phyloP scores from a whole-genome alignment of 2,329 filamentous ascomycete species.

The Epicoccum sorghinum region DNA sequence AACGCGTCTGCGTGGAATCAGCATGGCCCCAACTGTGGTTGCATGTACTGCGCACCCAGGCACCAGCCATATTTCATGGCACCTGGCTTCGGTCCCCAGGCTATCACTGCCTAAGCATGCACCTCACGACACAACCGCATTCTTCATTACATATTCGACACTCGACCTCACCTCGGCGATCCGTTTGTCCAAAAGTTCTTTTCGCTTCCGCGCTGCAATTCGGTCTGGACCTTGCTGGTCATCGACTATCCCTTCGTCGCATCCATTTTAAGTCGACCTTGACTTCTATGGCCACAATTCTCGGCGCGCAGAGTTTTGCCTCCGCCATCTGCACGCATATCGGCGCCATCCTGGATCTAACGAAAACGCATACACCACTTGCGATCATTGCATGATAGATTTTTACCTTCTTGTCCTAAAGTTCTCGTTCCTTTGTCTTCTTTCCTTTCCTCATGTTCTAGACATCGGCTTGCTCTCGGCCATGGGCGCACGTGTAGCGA shows the following conservation, averaged over 20 bases:
- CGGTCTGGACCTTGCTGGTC: slow-evolving; percentile 20
- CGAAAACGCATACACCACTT: slow-evolving; percentile 43
- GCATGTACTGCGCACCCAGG: slow-evolving; percentile 46
- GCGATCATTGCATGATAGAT: slow-evolving; percentile 50
- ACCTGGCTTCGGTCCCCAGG: slow-evolving; percentile 46
- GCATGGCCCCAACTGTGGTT: slow-evolving; percentile 46
- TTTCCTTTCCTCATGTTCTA: slow-evolving; percentile 40
- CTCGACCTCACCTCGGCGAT: slow-evolving; percentile 33
- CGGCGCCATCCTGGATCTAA: slow-evolving; percentile 44
- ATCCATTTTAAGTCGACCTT: slow-evolving; percentile 28
- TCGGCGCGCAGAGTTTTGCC: slow-evolving; percentile 34
- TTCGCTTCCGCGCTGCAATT: slow-evolving; percentile 25
- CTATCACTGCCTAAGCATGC: slow-evolving; percentile 40
- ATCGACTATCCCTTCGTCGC: slow-evolving; percentile 28
- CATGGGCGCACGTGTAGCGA: slow-evolving; percentile 41
- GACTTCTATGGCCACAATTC: slow-evolving; percentile 20
- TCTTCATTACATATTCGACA: slow-evolving; percentile 36
- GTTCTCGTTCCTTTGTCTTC: slow-evolving; percentile 24
- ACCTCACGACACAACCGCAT: slow-evolving; percentile 5
- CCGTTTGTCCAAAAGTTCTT: slow-evolving; percentile 43
- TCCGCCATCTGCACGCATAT: slow-evolving; percentile 46
- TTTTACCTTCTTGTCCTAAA: slow-evolving; percentile 24
- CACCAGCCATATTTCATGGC: slow-evolving; percentile 49
- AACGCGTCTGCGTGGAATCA: slow-evolving; percentile 46
- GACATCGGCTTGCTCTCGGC: slow-evolving; percentile 39